Evolutionary conservation across 2,329 filamentous ascomycete species (phyloP).

Genomic region (Xenosphaeropsis pyriputrescens): DNA sequence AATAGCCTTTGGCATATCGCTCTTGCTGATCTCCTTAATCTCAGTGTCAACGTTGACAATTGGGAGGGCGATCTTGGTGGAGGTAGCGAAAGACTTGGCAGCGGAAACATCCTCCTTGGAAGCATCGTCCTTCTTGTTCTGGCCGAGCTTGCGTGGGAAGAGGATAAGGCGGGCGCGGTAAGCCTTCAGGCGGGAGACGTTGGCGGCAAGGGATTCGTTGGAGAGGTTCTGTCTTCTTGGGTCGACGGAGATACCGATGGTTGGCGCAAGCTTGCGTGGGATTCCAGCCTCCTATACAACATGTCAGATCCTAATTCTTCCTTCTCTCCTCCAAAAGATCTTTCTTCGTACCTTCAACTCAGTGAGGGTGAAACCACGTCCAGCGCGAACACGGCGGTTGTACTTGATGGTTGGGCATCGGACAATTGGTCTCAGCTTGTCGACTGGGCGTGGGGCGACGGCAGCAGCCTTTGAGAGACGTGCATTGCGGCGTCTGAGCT

Average conservation of each 20-base stretch:
- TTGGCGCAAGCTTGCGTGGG: constrained; percentile 82
- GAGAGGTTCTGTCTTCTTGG: constrained; percentile 92
- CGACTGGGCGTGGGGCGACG: constrained; percentile 89
- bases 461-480: constrained; percentile 91
- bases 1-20: constrained; percentile 57
- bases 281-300: constrained; percentile 73
- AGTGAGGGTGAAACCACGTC: constrained; percentile 92
- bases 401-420: constrained; percentile 98
- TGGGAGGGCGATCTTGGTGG: constrained; percentile 48
- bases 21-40: constrained; percentile 66
- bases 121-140: constrained; percentile 86
- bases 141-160: constrained; percentile 89
- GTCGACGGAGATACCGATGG: constrained; percentile 96
- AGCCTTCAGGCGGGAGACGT: constrained; percentile 94
- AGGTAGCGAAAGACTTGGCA: constrained; percentile 45
- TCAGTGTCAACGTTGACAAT: constrained; percentile 53
- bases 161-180: constrained; percentile 95
- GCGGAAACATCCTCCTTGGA: constrained; percentile 62
- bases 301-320: constrained; percentile 7
- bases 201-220: constrained; percentile 85
- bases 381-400: constrained; percentile 93
- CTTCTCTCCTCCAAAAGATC: not conserved
- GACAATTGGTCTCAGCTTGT: constrained; percentile 91
- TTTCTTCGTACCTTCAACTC: constrained; percentile 77
- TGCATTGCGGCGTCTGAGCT: constrained; percentile 80